Conservation (phyloP, 305 asterid species). For the Solanum hybrid region DNA sequence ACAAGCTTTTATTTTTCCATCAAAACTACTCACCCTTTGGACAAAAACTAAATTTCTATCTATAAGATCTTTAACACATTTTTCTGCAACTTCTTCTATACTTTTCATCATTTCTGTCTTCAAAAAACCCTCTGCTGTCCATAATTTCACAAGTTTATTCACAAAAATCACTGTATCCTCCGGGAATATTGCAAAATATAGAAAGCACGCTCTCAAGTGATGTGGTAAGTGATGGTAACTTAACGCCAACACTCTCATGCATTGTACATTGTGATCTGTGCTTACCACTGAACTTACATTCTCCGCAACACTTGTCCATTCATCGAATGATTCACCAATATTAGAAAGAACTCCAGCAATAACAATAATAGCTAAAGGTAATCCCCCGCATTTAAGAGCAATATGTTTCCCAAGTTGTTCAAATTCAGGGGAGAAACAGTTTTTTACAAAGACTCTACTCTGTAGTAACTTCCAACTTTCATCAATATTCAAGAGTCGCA, state of each 20-base stretch:
- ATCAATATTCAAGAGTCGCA: background rate
- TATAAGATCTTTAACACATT: background rate
- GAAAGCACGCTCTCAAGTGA: background rate
- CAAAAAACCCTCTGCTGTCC: background rate
- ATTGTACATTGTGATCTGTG: background rate
- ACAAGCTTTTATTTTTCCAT: background rate
- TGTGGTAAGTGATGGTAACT: constrained; percentile 1
- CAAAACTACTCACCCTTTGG: background rate
- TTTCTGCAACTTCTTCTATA: background rate
- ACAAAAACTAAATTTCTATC: background rate
- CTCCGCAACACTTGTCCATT: background rate
- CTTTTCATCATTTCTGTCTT: background rate
- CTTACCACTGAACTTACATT: background rate
- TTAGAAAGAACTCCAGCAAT: background rate
- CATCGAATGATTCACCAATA: background rate
- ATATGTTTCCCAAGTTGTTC: background rate
- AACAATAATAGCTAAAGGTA: background rate
- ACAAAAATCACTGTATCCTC: background rate
- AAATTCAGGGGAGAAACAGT: background rate
- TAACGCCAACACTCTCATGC: background rate
- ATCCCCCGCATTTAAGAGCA: background rate
- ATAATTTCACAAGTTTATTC: background rate
- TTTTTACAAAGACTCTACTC: background rate
- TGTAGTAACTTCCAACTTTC: background rate
- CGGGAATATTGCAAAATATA: background rate